Percentiles rank a stretch among this genome's conserved stretches.
Evolutionary conservation across 139 green algal species (phyloP).

Genomic region (Asterochloris erici): DNA sequence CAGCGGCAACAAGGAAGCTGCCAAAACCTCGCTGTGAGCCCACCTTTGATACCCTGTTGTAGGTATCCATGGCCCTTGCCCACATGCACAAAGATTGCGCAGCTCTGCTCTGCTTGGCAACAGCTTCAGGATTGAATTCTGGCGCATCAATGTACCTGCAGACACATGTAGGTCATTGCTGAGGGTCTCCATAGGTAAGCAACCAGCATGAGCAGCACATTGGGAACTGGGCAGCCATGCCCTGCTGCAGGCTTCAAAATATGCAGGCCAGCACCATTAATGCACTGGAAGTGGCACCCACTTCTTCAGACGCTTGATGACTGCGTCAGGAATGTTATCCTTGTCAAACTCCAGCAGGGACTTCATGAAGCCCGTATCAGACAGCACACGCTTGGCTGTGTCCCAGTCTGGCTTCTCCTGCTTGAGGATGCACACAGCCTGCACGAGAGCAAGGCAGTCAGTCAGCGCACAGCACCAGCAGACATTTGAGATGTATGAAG

Average conservation of each 20-base stretch:
- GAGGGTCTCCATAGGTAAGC: too few species aligned
- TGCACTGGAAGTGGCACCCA: too few species aligned
- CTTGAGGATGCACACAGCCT: constrained; percentile 35
- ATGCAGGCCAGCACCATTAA: too few species aligned
- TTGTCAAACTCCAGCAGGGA: constrained; percentile 58
- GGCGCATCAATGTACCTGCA: constrained; percentile 26
- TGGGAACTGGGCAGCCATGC: too few species aligned
- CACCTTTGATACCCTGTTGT: constrained; percentile 59
- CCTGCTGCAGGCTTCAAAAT: too few species aligned
- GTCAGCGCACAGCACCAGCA: constrained; percentile 14
- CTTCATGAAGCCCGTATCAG: constrained; percentile 40
- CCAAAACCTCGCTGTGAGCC: constrained; percentile 4
- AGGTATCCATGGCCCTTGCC: constrained; percentile 76
- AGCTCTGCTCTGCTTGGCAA: constrained; percentile 29
- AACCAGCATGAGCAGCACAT: too few species aligned
- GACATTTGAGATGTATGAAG: too few species aligned
- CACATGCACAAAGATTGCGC: constrained; percentile 19
- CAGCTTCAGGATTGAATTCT: constrained; percentile 28
- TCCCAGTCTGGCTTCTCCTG: constrained; percentile 56
- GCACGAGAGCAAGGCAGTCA: constrained; percentile 55
- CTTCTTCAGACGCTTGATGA: constrained; percentile 33
- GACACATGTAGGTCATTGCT: neutral
- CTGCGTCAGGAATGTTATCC: constrained; percentile 41
- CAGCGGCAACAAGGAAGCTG: neutral
- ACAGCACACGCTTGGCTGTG: constrained; percentile 44